A percentile compares a stretch with the other conserved stretches of the same genome.
phyloP scores from a whole-genome alignment of 2,329 filamentous ascomycete species.

The Hymenoscyphus fraxineus region DNA sequence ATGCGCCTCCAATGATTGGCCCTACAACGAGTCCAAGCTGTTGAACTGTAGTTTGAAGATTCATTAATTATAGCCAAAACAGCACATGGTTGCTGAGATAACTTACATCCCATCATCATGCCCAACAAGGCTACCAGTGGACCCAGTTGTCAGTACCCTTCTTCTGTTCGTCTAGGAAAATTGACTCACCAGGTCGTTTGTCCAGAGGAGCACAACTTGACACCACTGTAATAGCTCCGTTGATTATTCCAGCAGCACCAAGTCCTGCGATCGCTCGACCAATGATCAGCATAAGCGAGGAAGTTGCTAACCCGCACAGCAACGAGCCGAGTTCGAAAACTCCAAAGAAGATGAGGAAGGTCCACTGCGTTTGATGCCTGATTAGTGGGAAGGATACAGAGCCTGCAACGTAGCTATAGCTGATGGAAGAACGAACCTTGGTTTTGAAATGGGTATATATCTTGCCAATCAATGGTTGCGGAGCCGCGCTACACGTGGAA shows the following conservation, averaged over 20 bases:
- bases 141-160: too few relatives aligned
- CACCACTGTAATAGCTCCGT: conserved; percentile 48
- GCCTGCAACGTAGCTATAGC: neutral
- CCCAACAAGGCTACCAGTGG: neutral
- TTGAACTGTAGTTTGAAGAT: conserved; percentile 4
- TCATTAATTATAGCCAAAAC: neutral
- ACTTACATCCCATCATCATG: neutral
- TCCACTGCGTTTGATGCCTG: conserved; percentile 10
- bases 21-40: conserved; percentile 13
- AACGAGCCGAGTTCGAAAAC: conserved; percentile 54
- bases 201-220: conserved; percentile 33
- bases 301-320: conserved; percentile 47
- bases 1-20: conserved; percentile 16
- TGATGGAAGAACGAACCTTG: neutral
- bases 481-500: neutral
- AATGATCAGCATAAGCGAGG: conserved; percentile 49
- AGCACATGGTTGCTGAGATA: neutral
- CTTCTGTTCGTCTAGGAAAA: neutral
- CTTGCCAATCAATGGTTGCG: conserved; percentile 1
- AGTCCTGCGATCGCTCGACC: conserved; percentile 51
- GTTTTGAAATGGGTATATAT: neutral
- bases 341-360: conserved; percentile 32
- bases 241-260: conserved; percentile 48
- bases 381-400: neutral
- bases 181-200: conserved; percentile 2